Base-by-base conservation (phyloP, 2,329 filamentous ascomycete species). In the Pseudocercospora eumusae region DNA sequence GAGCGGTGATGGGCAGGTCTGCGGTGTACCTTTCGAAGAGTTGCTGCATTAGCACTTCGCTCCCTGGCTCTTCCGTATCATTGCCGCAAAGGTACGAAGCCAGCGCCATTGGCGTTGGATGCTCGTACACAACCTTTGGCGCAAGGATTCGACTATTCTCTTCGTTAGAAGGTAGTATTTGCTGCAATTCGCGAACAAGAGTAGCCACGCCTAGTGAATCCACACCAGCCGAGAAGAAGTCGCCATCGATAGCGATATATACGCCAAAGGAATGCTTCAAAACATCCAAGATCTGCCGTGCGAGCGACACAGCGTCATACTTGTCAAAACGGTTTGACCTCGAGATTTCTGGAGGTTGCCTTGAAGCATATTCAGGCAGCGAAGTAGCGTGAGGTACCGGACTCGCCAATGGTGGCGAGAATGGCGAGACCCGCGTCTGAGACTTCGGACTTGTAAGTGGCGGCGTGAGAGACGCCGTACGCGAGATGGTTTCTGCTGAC, bases 61-160 rank as follows among this genome's bases (percentile, higher is more conserved):
- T 47, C 11, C 57, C 55, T 18, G 47, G 44, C 52, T 47, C 58
- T 47, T 58, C 56, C 11, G 57, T 23, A 11, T 49, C 57, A 50
- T 49, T 40, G 11, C 60, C 58, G 33, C 53, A 58, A 6, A 65
- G 31, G 45, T 57, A 65, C 25, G 68, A 65, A 0, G 84, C 84
- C n/a, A 70, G 59, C 7, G 77, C 76, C 6, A 76, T 75, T 21
- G 81, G 78, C 0, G 83, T 71, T 13, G 84, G 74, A 1, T 78
- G 70, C 2, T 74, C 69, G n/a, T 66, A 65, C 3, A 74, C 57
- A 0, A 76, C 76, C 1, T 79, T 72, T 7, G 69, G 54, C 3
- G 79, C 70, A 0, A 83, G 68, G 1, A 75, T 68, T 44, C 74
- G 45, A 71, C 78, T 76, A 0, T 70, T 72, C 0, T 73, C 69